phyloP scores from a whole-genome alignment of 1,284 basidiomycete genomes.

The Ceratobasidium sp. region DNA sequence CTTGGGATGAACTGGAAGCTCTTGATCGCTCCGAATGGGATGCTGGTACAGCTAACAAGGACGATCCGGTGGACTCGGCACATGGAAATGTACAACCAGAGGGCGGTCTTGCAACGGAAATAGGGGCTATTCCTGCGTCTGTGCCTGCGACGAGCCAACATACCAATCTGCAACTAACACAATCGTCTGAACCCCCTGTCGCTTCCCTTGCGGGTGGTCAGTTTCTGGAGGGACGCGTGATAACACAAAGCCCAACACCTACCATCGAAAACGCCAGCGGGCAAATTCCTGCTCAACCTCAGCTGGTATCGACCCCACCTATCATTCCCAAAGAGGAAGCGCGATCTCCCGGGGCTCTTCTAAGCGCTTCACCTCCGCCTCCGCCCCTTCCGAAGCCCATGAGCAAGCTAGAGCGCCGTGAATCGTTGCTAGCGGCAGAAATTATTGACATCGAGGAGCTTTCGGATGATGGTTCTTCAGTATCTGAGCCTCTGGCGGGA shows the following conservation, averaged over 20 bases:
- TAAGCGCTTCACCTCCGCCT: constrained; percentile 7
- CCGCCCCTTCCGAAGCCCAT: background rate
- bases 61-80: background rate
- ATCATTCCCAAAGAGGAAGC: constrained; percentile 16
- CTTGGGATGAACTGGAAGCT: constrained; percentile 41
- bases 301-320: background rate
- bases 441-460: constrained; percentile 41
- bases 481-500: background rate
- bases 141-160: background rate
- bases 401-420: constrained; percentile 12
- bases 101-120: background rate
- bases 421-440: constrained; percentile 13
- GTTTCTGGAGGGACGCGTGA: background rate
- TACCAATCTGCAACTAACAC: background rate
- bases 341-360: background rate
- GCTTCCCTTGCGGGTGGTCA: background rate
- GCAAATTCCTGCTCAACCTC: background rate
- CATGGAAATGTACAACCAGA: background rate
- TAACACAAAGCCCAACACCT: background rate
- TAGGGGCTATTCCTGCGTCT: background rate
- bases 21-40: constrained; percentile 42
- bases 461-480: constrained; percentile 1
- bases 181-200: background rate
- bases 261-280: background rate
- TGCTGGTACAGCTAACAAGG: background rate